Percentiles rank a stretch among this genome's conserved stretches.
phyloP scores from a whole-genome alignment of 2,329 filamentous ascomycete species.

The Furcasterigmium furcatum region DNA sequence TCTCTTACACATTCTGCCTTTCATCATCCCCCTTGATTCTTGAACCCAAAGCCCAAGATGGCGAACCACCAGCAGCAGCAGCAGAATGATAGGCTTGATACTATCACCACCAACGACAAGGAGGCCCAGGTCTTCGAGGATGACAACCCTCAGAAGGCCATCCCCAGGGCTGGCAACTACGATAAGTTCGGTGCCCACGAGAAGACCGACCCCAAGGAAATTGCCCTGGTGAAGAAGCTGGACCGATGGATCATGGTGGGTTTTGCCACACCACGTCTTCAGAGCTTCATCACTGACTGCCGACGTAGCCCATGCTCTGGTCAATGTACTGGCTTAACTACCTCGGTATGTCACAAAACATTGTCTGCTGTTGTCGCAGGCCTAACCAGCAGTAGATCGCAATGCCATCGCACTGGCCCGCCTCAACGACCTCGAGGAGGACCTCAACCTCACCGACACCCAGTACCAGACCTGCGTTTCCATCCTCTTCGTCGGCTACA shows the following conservation, averaged over 20 bases:
- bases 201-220: constrained; percentile 36
- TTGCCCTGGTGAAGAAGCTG: constrained; percentile 35
- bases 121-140: constrained; percentile 12
- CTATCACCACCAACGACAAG: not conserved
- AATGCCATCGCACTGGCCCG: constrained; percentile 15
- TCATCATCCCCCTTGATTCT: not conserved
- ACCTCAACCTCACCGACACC: constrained; percentile 13
- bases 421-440: constrained; percentile 16
- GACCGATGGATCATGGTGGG: constrained; percentile 34
- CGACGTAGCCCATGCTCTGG: constrained; percentile 14
- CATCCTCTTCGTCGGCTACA: constrained; percentile 26
- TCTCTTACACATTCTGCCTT: not conserved
- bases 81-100: constrained; percentile 1
- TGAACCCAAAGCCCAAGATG: not conserved
- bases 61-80: not conserved
- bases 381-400: constrained; percentile 1
- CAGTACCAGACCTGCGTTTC: constrained; percentile 30
- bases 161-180: constrained; percentile 14
- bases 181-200: constrained; percentile 35
- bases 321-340: constrained; percentile 14
- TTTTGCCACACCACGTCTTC: not conserved
- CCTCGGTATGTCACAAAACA: constrained; percentile 7
- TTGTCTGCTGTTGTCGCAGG: not conserved
- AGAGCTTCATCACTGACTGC: not conserved
- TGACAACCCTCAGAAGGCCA: constrained; percentile 11